A percentile compares a stretch with the other conserved stretches of the same genome.
Conservation (phyloP, 768 basidiomycete species). For the Trametes punicea region DNA sequence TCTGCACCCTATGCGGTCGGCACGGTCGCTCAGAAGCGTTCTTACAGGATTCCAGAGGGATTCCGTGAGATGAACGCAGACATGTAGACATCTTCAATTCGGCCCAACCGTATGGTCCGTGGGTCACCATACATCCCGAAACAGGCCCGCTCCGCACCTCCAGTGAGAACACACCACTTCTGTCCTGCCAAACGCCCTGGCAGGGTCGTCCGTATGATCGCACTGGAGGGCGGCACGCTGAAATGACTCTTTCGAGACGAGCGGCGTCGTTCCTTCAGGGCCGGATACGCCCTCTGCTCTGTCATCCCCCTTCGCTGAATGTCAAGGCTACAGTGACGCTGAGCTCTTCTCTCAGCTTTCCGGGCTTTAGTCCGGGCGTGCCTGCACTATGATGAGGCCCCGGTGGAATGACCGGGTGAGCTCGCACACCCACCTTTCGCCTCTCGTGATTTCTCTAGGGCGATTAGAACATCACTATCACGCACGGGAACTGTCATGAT, state of each 20-base stretch:
- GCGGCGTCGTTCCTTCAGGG: slow-evolving; percentile 8
- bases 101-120: not conserved
- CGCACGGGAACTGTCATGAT: not conserved
- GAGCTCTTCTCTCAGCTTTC: not conserved
- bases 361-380: not conserved
- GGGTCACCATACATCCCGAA: not conserved
- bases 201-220: not conserved
- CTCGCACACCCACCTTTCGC: not conserved
- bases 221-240: not conserved
- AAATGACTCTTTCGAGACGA: not conserved
- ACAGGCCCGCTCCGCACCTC: not conserved
- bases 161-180: not conserved
- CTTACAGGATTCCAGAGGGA: not conserved
- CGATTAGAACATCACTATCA: not conserved
- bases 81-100: not conserved
- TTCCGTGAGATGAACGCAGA: not conserved
- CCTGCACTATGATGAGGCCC: not conserved
- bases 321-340: not conserved
- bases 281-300: not conserved
- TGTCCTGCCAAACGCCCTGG: not conserved
- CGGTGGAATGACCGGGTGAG: not conserved
- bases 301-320: slow-evolving; percentile 1
- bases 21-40: not conserved
- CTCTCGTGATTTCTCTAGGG: not conserved
- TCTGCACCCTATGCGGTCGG: not conserved